Conservation (phyloP, 2,329 filamentous ascomycete species). For the Fusarium anguioides region DNA sequence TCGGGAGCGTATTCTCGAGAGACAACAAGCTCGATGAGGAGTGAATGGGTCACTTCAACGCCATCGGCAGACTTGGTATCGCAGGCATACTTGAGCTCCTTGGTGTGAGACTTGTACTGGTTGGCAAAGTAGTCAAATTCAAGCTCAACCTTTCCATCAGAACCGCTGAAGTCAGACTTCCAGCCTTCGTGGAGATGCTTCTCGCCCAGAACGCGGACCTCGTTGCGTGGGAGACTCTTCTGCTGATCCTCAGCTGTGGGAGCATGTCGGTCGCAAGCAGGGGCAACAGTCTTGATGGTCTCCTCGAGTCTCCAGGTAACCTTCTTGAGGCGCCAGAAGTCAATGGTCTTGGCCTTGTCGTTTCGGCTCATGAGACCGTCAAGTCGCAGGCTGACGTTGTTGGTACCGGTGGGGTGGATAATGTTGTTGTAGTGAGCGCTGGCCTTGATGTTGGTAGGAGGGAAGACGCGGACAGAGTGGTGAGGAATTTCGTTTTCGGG, state of each 20-base stretch:
- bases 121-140: conserved; percentile 74
- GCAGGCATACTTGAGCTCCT: conserved; percentile 74
- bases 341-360: conserved; percentile 75
- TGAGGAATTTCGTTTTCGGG: conserved; percentile 80
- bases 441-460: conserved; percentile 92
- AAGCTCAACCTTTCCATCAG: conserved; percentile 75
- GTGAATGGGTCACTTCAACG: conserved; percentile 82
- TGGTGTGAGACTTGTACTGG: conserved; percentile 57
- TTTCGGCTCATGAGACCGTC: conserved; percentile 84
- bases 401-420: conserved; percentile 86
- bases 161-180: conserved; percentile 75
- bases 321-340: conserved; percentile 88
- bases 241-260: conserved; percentile 51
- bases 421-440: conserved; percentile 84
- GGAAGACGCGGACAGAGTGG: conserved; percentile 93
- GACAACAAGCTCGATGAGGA: conserved; percentile 93
- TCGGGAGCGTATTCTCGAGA: conserved; percentile 87
- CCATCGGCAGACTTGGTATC: conserved; percentile 80
- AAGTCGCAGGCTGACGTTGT: conserved; percentile 82
- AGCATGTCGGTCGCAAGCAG: conserved; percentile 81
- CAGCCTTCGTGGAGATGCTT: conserved; percentile 88
- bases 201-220: conserved; percentile 80
- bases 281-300: conserved; percentile 80
- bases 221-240: conserved; percentile 79
- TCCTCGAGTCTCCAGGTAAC: conserved; percentile 95